Percentiles rank a stretch among this genome's conserved stretches.
Conservation (phyloP, 352 stramenopile genomes). For the Globisporangium yorkense region DNA sequence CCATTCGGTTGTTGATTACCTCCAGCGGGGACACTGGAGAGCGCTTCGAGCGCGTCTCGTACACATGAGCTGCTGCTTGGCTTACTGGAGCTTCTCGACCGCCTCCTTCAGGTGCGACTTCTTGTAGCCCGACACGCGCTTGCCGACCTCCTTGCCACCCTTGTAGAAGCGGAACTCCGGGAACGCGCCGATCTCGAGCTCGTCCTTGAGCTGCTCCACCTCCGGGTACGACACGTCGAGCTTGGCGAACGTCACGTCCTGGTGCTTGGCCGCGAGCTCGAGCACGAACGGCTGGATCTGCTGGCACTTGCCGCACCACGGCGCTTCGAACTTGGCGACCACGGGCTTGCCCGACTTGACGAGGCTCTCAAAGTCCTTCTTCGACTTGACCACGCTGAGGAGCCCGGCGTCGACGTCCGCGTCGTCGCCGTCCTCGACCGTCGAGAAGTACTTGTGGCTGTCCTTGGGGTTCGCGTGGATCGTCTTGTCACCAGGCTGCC, state of each 20-base stretch:
- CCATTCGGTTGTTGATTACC: background rate
- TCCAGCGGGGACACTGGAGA: background rate
- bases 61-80: background rate
- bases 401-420: slow-evolving; percentile 28
- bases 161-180: slow-evolving; percentile 87
- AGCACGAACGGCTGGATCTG: slow-evolving; percentile 78
- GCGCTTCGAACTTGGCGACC: slow-evolving; percentile 81
- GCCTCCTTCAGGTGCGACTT: slow-evolving; percentile 72
- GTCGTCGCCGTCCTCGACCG: slow-evolving; percentile 35
- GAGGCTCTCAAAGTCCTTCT: slow-evolving; percentile 54
- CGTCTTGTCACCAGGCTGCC: slow-evolving; percentile 88
- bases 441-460: slow-evolving; percentile 80
- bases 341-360: slow-evolving; percentile 65
- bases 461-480: slow-evolving; percentile 81
- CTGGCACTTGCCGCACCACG: slow-evolving; percentile 83
- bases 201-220: slow-evolving; percentile 69
- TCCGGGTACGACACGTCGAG: slow-evolving; percentile 68
- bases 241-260: slow-evolving; percentile 74
- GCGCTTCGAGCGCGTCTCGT: too few species aligned
- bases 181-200: slow-evolving; percentile 63
- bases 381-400: slow-evolving; percentile 51
- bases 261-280: slow-evolving; percentile 58
- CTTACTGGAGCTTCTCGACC: slow-evolving; percentile 47
- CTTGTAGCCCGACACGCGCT: slow-evolving; percentile 80
- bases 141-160: slow-evolving; percentile 64